Base-by-base conservation (phyloP, 805 yeast species). In the Metschnikowia matae region DNA sequence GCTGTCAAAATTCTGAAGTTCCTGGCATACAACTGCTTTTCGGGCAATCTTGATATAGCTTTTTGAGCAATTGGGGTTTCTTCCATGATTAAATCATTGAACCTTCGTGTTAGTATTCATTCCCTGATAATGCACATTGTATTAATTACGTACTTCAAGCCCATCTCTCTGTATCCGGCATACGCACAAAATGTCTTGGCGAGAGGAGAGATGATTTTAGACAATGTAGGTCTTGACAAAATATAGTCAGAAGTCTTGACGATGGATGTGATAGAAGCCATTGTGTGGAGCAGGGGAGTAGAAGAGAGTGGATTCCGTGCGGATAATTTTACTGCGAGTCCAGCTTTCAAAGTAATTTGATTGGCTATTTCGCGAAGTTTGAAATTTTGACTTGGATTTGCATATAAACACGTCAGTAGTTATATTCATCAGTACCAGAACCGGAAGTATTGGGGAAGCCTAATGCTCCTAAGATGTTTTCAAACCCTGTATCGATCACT, bases 111-210 rank as follows among this genome's bases (percentile, higher is more conserved):
- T 59, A 58, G 63, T 60, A 53, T 51, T 14, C 5, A 13, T 20
- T 15, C 10, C n/a, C 33, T 42, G 5, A n/a, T 10, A 34, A 21
- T 13, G n/a, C 26, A 11, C 14, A 11, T 15, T 18, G 23, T 17
- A 15, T 23, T 35, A 35, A 44, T 5, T 56, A 66, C 69, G 43
- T 62, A 71, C 77, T 75, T 89, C 63, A 94, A 81, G 49, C 99
- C 99, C 76, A 94, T 72, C 71, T 90, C 82, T 79, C 98, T 87
- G 87, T 94, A 94, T 53, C 98, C 98, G 50, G 96, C 79, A 58
- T 80, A 78, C 59, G 83, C 75, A 60, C 80, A 75, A 73, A 85
- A 91, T 60, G 81, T 75, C 65, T 84, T 81, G 43, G 97, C 87
- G 37, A 85, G 78, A 57, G 99, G 98, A 32, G 85, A 79, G 57